Evolutionary conservation across 257 asterid species (phyloP), one percentile per base, ranked within the genome.

Genomic region (Orobanche coerulescens): DNA sequence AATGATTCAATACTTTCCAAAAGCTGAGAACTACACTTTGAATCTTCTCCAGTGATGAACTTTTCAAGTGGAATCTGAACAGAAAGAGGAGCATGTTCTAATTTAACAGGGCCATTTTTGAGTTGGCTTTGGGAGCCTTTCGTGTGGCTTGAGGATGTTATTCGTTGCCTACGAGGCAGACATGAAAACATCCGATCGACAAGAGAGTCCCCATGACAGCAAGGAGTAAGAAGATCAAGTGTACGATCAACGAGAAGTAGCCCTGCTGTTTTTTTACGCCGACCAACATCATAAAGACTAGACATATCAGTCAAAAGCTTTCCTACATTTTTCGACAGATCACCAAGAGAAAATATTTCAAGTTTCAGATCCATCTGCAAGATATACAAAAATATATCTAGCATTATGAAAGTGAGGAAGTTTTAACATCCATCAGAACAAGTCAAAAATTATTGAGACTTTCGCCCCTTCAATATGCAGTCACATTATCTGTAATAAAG

Each of bases 331-430:
- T 83, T 86, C 30, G 99, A 93, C 72, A 83, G 62, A 78, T 89
- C 95, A 62, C 99, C 97, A 70, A 89, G 85, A 70, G 99, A 93
- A 83, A 86, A 93, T 74, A 93, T 86, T 76, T 93, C 99, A 51
- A 93, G 81, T 82, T 89, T 93, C 78, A 93, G 81, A 79, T 93
- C 99, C 99, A 93, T 86, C 99, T 93, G 83, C 94, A 86, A 67
- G 65, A 69, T 73, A 70, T 52, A 69, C 67, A 65, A 59, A 48
- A 66, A 75, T 2, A 47, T 15, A 44, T 9, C 51, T 13, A 65
- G 56, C 61, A 69, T 68, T 66, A 72, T 0, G 44, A 64, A 57
- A 30, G 11, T 39, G 22, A 62, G 15, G 15, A 15, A 10, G 36
- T 46, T 55, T n/a, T 2, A 23, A 47, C 50, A 68, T 25, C 19